These are phyloP conservation scores for Ustilago cynodontis DNA, from an alignment of 1,284 basidiomycete genomes.

Conservation along the genomic window DNA sequence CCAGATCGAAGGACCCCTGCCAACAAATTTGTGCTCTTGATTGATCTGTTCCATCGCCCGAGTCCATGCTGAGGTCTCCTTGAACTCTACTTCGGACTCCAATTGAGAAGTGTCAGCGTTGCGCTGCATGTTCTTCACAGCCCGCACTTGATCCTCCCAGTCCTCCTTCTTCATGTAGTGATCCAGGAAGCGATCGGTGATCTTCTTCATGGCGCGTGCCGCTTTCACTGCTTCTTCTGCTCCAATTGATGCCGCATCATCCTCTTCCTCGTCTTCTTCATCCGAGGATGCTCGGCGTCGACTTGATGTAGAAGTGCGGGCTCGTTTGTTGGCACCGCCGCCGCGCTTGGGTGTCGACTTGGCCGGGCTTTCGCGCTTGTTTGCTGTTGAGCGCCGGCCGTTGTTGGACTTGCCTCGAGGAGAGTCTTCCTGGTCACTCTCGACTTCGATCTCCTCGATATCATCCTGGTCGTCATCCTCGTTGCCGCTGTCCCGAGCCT, in stretches of 20 bases:
- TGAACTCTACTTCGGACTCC: constrained; percentile 41
- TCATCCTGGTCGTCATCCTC: constrained; percentile 27
- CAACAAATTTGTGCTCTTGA: constrained; percentile 1
- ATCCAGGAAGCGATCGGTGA: constrained; percentile 22
- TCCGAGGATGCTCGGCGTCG: constrained; percentile 12
- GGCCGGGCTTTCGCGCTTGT: constrained; percentile 6
- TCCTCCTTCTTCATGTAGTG: constrained; percentile 26
- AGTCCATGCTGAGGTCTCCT: neutral
- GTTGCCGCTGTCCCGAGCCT: constrained; percentile 7
- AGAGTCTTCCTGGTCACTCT: constrained; percentile 9
- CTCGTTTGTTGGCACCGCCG: constrained; percentile 13
- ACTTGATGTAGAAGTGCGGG: constrained; percentile 11
- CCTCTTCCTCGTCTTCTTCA: constrained; percentile 12
- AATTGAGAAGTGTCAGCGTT: constrained; percentile 25
- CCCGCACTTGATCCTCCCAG: constrained; percentile 35
- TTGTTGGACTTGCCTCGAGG: constrained; percentile 14
- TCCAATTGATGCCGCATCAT: neutral
- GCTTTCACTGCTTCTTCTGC: constrained; percentile 1
- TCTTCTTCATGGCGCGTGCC: constrained; percentile 15
- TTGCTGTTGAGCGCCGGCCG: constrained; percentile 3
- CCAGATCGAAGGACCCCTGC: constrained; percentile 35
- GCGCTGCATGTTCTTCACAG: constrained; percentile 46
- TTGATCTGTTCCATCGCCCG: constrained; percentile 17
- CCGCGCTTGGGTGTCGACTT: constrained; percentile 12
- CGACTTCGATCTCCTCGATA: constrained; percentile 25